phyloP scores from a whole-genome alignment of 2,329 filamentous ascomycete species.

The Aspergillus japonicus region DNA sequence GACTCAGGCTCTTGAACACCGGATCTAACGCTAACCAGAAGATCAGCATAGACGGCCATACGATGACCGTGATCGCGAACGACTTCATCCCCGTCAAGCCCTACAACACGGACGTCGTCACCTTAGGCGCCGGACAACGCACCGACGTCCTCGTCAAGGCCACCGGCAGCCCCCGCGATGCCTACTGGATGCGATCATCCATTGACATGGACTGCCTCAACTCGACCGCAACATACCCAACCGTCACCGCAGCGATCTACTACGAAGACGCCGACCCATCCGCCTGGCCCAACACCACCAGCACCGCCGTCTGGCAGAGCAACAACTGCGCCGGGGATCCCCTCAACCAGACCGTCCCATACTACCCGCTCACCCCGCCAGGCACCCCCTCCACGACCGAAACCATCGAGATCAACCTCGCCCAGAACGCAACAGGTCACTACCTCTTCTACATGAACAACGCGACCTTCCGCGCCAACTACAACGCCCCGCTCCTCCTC shows the following conservation, averaged over 20 bases:
- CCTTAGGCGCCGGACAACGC: constrained; percentile 58
- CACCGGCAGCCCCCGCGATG: not conserved
- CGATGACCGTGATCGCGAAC: constrained; percentile 62
- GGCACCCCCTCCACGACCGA: constrained; percentile 19
- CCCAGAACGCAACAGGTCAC: constrained; percentile 23
- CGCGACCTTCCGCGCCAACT: constrained; percentile 34
- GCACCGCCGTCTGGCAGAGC: not conserved
- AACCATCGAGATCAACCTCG: constrained; percentile 23
- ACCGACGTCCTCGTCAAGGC: not conserved
- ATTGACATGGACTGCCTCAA: constrained; percentile 7
- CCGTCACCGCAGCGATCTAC: not conserved
- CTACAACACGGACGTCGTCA: constrained; percentile 61
- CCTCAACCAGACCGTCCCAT: constrained; percentile 23
- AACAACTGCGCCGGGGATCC: constrained; percentile 11
- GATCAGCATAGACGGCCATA: constrained; percentile 57
- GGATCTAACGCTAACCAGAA: constrained; percentile 31
- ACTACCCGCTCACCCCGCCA: constrained; percentile 17
- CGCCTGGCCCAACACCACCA: not conserved
- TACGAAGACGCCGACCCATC: not conserved
- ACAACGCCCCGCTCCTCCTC: constrained; percentile 40
- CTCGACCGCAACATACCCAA: not conserved
- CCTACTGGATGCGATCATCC: not conserved
- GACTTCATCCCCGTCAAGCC: constrained; percentile 64
- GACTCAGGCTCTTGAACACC: constrained; percentile 47
- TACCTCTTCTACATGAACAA: constrained; percentile 29